Evolutionary conservation across 2,329 filamentous ascomycete species (phyloP).

Genomic region (Xylaria digitata): DNA sequence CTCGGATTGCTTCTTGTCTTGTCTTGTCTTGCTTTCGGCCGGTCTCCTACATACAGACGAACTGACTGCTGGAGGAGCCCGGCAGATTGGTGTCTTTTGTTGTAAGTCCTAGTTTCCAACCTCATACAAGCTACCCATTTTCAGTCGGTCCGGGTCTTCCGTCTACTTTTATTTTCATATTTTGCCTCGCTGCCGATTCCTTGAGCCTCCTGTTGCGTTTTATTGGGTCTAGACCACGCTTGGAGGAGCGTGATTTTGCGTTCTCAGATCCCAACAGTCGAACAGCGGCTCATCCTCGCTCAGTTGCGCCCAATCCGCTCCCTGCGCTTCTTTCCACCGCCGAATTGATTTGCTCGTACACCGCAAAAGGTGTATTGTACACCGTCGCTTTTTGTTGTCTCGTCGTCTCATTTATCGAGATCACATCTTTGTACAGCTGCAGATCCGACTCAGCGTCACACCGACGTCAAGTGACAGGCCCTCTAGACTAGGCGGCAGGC

Average conservation of each 20-base stretch:
- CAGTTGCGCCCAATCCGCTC: slow-evolving; percentile 14
- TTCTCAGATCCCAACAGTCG: slow-evolving; percentile 1
- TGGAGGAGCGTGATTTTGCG: slow-evolving; percentile 20
- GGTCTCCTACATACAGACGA: slow-evolving; percentile 4
- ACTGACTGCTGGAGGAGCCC: slow-evolving; percentile 2
- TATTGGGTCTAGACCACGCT: slow-evolving; percentile 1
- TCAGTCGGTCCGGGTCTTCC: slow-evolving; percentile 7
- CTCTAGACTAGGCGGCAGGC: not conserved
- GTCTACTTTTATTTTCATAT: not conserved
- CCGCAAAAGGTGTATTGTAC: slow-evolving; percentile 26
- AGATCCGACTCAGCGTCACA: slow-evolving; percentile 40
- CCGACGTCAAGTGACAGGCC: slow-evolving; percentile 42
- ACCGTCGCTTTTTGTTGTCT: slow-evolving; percentile 23
- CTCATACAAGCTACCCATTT: slow-evolving; percentile 25
- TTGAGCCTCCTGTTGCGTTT: slow-evolving; percentile 1
- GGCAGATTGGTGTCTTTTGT: slow-evolving; percentile 10
- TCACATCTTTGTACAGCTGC: slow-evolving; percentile 39
- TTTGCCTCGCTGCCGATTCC: slow-evolving; percentile 4
- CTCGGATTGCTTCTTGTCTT: slow-evolving; percentile 8
- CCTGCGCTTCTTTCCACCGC: slow-evolving; percentile 19
- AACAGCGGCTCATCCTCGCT: slow-evolving; percentile 24
- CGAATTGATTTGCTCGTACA: slow-evolving; percentile 21
- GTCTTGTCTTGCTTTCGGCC: not conserved
- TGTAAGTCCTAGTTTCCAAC: slow-evolving; percentile 30
- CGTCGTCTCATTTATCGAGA: slow-evolving; percentile 27